Evolutionary conservation across 305 asterid genomes (phyloP).

Genomic region (Fraxinus ornus): DNA sequence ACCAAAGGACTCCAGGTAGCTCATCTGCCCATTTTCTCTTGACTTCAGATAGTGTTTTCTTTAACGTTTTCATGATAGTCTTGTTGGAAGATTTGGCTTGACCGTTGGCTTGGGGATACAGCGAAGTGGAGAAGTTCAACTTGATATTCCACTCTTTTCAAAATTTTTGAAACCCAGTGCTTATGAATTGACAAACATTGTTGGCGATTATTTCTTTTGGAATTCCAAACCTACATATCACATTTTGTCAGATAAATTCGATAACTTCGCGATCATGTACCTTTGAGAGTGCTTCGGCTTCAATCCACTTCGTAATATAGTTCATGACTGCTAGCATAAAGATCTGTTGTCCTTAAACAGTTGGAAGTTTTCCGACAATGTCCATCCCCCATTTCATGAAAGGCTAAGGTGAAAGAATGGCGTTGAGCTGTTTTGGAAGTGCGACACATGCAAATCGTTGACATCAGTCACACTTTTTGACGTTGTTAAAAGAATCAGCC

Average conservation of each 20-base stretch:
- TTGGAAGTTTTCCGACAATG: neutral
- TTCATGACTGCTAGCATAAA: neutral
- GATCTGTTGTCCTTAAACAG: no score
- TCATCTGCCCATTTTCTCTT: neutral
- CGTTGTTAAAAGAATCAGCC: no score
- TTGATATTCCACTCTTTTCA: neutral
- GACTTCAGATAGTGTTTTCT: neutral
- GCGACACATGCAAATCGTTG: neutral
- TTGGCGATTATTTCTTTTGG: neutral
- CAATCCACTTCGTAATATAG: neutral
- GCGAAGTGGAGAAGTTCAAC: neutral
- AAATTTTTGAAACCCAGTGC: neutral
- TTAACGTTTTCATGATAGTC: neutral
- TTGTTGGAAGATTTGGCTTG: neutral
- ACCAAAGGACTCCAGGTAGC: no score
- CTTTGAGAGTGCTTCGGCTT: neutral
- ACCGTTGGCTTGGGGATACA: neutral
- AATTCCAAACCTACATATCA: neutral
- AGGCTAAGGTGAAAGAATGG: neutral
- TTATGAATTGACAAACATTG: neutral
- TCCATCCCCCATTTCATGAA: neutral
- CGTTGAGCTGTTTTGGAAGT: neutral
- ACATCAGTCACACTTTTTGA: neutral
- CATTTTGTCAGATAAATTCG: neutral
- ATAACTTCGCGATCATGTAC: neutral